phyloP scores from a whole-genome alignment of 257 asterid genomes.

The Solanum verrucosum region DNA sequence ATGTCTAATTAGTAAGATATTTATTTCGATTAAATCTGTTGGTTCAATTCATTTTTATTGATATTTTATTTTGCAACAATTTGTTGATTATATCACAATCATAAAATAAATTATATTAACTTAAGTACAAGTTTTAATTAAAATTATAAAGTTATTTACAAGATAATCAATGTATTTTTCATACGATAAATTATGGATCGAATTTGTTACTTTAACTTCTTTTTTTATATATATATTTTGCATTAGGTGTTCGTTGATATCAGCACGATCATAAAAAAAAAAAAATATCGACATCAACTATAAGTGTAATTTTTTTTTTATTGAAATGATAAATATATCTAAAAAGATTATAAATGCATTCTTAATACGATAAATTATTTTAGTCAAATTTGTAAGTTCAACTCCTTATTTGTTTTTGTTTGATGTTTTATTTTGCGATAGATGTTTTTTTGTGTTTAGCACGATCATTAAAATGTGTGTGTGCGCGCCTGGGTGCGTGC shows the following conservation, averaged over 20 bases:
- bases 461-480: too few species aligned
- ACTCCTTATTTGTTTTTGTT: not conserved
- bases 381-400: not conserved
- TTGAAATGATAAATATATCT: not conserved
- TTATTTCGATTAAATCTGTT: too few species aligned
- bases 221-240: not conserved
- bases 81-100: not conserved
- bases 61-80: not conserved
- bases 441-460: too few species aligned
- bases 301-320: not conserved
- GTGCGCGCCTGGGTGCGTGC: fast-evolving
- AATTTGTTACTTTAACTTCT: not conserved
- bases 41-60: not conserved
- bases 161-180: not conserved
- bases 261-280: not conserved
- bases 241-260: too few species aligned
- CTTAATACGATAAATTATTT: not conserved
- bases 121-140: not conserved
- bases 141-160: not conserved
- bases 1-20: not conserved
- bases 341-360: not conserved
- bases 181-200: not conserved
- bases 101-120: not conserved
- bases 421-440: not conserved
- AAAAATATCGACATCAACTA: not conserved